These are phyloP conservation scores for Hemisphaericaspora nanyangensis DNA, from an alignment of 805 yeast genomes.

Conservation along the genomic window DNA sequence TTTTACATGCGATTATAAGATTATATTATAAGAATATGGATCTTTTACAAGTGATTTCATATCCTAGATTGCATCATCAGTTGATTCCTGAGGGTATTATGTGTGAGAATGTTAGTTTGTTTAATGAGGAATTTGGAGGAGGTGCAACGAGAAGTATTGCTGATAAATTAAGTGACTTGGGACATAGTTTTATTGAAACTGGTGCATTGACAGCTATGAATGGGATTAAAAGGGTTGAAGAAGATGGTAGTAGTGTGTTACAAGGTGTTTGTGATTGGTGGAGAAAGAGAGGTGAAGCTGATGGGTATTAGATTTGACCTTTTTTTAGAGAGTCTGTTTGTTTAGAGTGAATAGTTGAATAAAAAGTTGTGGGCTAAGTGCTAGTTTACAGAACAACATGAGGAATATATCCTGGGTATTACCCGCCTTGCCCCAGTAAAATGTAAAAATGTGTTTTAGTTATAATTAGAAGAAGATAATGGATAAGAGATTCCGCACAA, in stretches of 20 bases:
- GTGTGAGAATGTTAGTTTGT: constrained; percentile 52
- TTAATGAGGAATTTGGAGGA: constrained; percentile 29
- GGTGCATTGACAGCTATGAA: constrained; percentile 42
- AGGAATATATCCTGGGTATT: too few species aligned
- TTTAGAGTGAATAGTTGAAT: too few species aligned
- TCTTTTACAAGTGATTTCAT: constrained; percentile 65
- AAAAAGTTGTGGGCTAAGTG: too few species aligned
- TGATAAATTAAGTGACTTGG: constrained; percentile 38
- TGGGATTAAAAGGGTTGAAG: constrained; percentile 47
- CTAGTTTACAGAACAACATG: too few species aligned
- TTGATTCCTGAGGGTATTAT: constrained; percentile 66
- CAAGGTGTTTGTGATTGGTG: constrained; percentile 87
- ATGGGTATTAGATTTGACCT: constrained; percentile 52
- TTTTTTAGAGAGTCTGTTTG: too few species aligned
- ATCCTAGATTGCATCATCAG: constrained; percentile 88
- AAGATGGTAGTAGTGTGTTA: constrained; percentile 36
- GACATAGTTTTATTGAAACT: constrained; percentile 29
- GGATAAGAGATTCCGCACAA: too few species aligned
- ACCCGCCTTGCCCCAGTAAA: too few species aligned
- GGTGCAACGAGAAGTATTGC: constrained; percentile 23
- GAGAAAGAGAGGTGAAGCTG: constrained; percentile 78
- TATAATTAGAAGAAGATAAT: too few species aligned
- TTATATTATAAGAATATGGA: constrained; percentile 54
- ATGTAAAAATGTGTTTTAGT: too few species aligned
- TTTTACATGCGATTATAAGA: constrained; percentile 76